phyloP scores from a whole-genome alignment of 2,329 filamentous ascomycete species.

The Hymenoscyphus albidus region DNA sequence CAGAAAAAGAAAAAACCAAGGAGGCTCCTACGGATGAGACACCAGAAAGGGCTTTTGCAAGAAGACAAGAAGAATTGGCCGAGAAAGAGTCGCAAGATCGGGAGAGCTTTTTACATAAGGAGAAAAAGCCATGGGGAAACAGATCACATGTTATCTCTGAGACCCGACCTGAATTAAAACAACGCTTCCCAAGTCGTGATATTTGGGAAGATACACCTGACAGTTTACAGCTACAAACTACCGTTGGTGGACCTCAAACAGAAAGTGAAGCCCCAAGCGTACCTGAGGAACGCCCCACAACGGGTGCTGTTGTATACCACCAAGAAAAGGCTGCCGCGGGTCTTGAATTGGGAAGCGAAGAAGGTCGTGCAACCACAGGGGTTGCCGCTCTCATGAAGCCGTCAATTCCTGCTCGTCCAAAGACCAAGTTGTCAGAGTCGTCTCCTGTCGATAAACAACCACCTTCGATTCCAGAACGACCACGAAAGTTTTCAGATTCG shows the following conservation, averaged over 20 bases:
- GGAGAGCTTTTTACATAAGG: conserved; percentile 51
- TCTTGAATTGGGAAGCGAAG: conserved; percentile 21
- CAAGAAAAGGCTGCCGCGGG: conserved; percentile 30
- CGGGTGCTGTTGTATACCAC: conserved; percentile 31
- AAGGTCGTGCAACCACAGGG: conserved; percentile 25
- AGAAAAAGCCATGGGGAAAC: conserved; percentile 47
- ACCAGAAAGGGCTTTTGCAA: conserved; percentile 62
- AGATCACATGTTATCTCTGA: conserved; percentile 50
- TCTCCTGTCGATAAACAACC: conserved; percentile 29
- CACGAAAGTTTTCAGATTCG: conserved; percentile 22
- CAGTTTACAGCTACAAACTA: conserved; percentile 74
- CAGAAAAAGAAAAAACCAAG: conserved; percentile 10
- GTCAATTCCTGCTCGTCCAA: conserved; percentile 54
- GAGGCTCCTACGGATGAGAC: conserved; percentile 40
- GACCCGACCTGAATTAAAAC: conserved; percentile 53
- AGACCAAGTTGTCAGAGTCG: conserved; percentile 31
- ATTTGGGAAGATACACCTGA: conserved; percentile 94
- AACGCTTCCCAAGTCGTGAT: conserved; percentile 85
- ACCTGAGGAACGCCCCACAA: conserved; percentile 38
- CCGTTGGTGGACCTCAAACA: conserved; percentile 56
- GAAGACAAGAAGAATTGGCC: conserved; percentile 61
- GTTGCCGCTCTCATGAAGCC: conserved; percentile 52
- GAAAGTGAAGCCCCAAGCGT: conserved; percentile 39
- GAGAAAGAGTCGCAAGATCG: conserved; percentile 48
- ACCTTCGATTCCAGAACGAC: conserved; percentile 31